Conservation (phyloP, 1,284 basidiomycete genomes). For the Moesziomyces sp. region DNA sequence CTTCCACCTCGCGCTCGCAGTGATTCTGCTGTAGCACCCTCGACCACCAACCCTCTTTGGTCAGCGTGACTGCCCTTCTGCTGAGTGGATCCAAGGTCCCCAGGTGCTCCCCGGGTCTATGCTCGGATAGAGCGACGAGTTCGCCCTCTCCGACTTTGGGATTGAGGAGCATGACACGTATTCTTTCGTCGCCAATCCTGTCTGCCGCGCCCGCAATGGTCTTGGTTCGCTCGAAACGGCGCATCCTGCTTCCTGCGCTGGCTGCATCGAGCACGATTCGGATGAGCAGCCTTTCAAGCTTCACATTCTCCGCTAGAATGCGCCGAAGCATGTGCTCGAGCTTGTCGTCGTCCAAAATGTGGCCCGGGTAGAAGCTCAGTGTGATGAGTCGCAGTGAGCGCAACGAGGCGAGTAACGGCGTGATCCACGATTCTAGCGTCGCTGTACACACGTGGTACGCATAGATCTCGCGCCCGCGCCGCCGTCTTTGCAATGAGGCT, state of each 20-base stretch:
- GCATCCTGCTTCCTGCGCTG: constrained; percentile 29
- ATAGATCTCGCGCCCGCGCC: constrained; percentile 29
- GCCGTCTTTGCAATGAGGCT: background rate
- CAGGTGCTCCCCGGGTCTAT: background rate
- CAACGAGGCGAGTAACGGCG: constrained; percentile 27
- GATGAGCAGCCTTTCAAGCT: constrained; percentile 27
- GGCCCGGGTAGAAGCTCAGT: constrained; percentile 46
- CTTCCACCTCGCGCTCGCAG: too few species aligned
- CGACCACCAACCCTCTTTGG: constrained; percentile 41
- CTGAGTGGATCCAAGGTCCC: constrained; percentile 12
- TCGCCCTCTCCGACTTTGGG: constrained; percentile 25
- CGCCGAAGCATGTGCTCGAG: constrained; percentile 48
- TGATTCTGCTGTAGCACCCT: constrained; percentile 34
- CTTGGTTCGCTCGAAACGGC: constrained; percentile 44
- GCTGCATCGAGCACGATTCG: constrained; percentile 39
- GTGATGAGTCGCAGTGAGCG: constrained; percentile 40
- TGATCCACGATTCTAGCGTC: constrained; percentile 46
- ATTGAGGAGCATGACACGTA: constrained; percentile 33
- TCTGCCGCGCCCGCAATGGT: constrained; percentile 46
- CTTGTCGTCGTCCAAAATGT: constrained; percentile 51
- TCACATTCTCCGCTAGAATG: constrained; percentile 34
- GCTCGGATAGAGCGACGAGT: constrained; percentile 7
- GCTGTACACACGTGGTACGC: constrained; percentile 48
- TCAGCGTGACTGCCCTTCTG: constrained; percentile 23
- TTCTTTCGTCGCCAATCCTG: constrained; percentile 37